phyloP scores from a whole-genome alignment of 176 grass and related monocot genomes.

The Oryza glumipatula region DNA sequence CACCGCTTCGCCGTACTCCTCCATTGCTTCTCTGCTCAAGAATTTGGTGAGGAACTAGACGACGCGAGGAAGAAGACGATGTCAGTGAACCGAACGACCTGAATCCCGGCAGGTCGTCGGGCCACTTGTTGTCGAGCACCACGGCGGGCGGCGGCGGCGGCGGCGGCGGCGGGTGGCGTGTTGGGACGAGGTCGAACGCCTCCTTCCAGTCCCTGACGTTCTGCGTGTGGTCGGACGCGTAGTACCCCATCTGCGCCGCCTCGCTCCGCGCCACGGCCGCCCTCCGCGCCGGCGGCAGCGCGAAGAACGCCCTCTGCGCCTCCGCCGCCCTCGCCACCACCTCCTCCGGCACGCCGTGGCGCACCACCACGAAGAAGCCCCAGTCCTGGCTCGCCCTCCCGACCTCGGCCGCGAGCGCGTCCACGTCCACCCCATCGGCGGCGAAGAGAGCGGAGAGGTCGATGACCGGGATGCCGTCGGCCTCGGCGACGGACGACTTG shows the following conservation, averaged over 20 bases:
- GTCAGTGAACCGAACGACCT: conserved; percentile 27
- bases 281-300: conserved; percentile 50
- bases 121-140: conserved; percentile 76
- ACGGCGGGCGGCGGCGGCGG: background rate
- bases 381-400: conserved; percentile 68
- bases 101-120: conserved; percentile 54
- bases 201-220: conserved; percentile 99
- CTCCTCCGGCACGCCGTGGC: conserved; percentile 61
- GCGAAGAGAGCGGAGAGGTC: conserved; percentile 63
- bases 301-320: conserved; percentile 66
- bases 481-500: conserved; percentile 46
- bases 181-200: conserved; percentile 69
- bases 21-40: conserved; percentile 45
- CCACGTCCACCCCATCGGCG: conserved; percentile 10
- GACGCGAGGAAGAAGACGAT: background rate
- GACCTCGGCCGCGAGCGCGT: conserved; percentile 57
- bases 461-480: conserved; percentile 64
- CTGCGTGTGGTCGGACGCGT: conserved; percentile 84
- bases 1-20: conserved; percentile 53
- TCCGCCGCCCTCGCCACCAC: conserved; percentile 40
- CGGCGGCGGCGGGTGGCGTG: background rate
- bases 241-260: conserved; percentile 69
- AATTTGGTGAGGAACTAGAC: background rate
- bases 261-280: conserved; percentile 57
- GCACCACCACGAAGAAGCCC: conserved; percentile 89